phyloP scores from a whole-genome alignment of 345 rosid species.

The Pseudoturritis turrita region DNA sequence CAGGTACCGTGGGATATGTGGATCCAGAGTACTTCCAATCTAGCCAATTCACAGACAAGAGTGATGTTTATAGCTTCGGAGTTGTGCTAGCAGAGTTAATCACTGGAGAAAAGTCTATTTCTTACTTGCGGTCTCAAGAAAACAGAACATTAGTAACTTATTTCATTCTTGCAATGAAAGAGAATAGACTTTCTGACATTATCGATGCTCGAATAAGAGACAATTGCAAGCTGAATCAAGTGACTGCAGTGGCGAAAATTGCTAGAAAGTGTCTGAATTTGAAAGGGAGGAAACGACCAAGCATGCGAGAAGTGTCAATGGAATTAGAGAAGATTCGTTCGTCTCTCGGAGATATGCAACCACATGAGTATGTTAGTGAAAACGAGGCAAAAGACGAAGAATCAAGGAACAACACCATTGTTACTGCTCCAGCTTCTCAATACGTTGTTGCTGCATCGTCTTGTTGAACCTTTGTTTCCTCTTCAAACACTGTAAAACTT shows the following conservation, averaged over 20 bases:
- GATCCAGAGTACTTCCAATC: slow-evolving; percentile 9
- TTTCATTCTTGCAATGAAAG: neutral
- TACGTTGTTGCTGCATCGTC: neutral
- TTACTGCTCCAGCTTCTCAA: neutral
- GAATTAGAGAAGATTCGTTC: neutral
- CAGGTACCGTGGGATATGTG: neutral
- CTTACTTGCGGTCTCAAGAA: neutral
- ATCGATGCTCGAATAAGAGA: slow-evolving; percentile 4
- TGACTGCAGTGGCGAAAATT: neutral
- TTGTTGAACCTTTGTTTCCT: neutral
- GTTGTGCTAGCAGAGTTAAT: neutral
- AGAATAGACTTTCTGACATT: neutral
- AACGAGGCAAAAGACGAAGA: neutral
- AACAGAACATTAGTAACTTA: slow-evolving; percentile 4
- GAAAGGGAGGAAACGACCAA: neutral
- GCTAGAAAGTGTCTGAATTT: slow-evolving; percentile 1
- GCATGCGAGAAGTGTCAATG: neutral
- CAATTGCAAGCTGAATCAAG: neutral
- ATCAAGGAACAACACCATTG: neutral
- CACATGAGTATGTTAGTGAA: neutral
- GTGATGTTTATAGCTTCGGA: neutral
- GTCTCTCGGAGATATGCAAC: neutral
- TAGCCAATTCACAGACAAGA: neutral
- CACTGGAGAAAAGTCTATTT: neutral
- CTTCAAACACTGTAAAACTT: neutral